Conservation (phyloP, 106 monocot species). For the Dendrobium chrysotoxum region DNA sequence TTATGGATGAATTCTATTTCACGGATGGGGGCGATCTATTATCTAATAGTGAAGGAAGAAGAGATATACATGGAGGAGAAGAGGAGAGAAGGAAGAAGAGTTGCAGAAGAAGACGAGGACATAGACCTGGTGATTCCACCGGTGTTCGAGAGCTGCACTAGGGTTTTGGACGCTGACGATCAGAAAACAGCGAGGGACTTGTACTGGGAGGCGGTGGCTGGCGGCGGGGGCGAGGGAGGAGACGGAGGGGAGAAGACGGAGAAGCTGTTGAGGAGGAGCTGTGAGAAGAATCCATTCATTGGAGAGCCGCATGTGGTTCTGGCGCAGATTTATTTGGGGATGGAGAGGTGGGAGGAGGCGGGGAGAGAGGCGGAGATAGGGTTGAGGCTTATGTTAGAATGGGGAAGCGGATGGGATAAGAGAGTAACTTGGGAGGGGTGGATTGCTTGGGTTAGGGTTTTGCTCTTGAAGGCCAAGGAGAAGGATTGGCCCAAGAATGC, state of each 20-base stretch:
- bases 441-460: constrained; percentile 79
- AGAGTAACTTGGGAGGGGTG: constrained; percentile 87
- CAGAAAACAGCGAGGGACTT: constrained; percentile 55
- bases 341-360: constrained; percentile 53
- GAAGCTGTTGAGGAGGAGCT: constrained; percentile 35
- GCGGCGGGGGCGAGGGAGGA: constrained; percentile 10
- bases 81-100: background rate
- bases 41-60: constrained; percentile 59
- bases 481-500: constrained; percentile 47
- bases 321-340: constrained; percentile 51
- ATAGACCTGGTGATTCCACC: constrained; percentile 68
- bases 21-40: constrained; percentile 73
- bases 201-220: constrained; percentile 67
- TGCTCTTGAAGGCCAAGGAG: constrained; percentile 59
- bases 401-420: constrained; percentile 86
- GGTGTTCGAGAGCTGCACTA: constrained; percentile 67
- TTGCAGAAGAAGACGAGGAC: constrained; percentile 39
- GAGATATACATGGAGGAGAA: constrained; percentile 43
- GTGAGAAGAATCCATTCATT: constrained; percentile 61
- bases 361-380: constrained; percentile 40
- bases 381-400: constrained; percentile 56
- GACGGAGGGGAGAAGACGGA: constrained; percentile 28
- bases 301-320: constrained; percentile 57
- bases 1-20: constrained; percentile 71
- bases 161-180: constrained; percentile 41